Evolutionary conservation across 2,329 filamentous ascomycete species (phyloP), one percentile per base, ranked within the genome.

Genomic region (Hortaea werneckii): DNA sequence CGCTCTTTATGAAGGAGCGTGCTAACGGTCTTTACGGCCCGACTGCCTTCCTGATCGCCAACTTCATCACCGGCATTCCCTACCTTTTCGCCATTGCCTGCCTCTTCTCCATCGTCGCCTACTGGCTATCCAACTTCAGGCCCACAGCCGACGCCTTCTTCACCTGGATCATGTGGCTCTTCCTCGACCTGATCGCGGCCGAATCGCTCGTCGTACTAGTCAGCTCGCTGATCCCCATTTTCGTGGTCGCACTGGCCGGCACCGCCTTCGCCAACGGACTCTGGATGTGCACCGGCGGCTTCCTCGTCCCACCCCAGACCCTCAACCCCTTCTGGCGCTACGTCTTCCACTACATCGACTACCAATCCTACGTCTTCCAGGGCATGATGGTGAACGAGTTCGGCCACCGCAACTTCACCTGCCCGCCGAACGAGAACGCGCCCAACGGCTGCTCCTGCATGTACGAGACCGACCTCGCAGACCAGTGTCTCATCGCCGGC

Each of bases 321-420:
- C 73, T 94, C 37, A 94, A 94, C 63, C 78, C 76, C 2, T 94
- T 94, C 56, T 94, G 85, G 80, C 78, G 80, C 63, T 92, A 94
- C 57, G 85, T 85, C 5, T 92, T 92, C 57, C 83, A 89, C 61
- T 94, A 89, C 64, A 89, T 89, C 59, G 85, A 94, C 62, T 94
- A 94, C 59, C 86, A 90, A 67, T 71, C 74, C 37, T 94, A 89
- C 56, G 87, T 94, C 3, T 94, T 94, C 61, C 79, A 90, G 60
- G 87, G 85, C 10, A 92, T 94, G 87, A 92, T 94, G 85, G 80
- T 90, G 44, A 94, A 92, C 58, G 85, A 94, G 67, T 92, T 94
- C 62, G 59, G 58, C 46, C 37, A 75, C 12, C 71, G 85, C 10
- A 73, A 69, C 3, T 94, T 85, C 62, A 62, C 66, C 3, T 90